These are phyloP conservation scores for Ogataea ramenticola DNA, from an alignment of 805 yeast genomes.

Conservation along the genomic window DNA sequence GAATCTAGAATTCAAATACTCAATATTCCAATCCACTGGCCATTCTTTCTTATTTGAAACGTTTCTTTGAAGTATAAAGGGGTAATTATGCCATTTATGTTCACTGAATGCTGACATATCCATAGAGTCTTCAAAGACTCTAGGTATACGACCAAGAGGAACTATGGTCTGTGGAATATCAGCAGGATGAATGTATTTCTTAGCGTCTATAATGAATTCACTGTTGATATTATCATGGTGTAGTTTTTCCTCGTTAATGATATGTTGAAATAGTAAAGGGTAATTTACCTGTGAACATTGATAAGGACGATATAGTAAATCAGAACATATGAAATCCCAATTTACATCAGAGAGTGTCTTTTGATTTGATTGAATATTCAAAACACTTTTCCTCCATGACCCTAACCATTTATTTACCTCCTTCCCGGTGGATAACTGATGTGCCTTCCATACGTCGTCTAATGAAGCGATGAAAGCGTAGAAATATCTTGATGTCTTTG, in stretches of 20 bases:
- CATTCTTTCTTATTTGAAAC: conserved; percentile 28
- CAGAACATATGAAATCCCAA: conserved; percentile 58
- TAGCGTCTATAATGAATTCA: conserved; percentile 1
- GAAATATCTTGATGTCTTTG: conserved; percentile 56
- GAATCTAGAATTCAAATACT: conserved; percentile 41
- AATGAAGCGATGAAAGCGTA: conserved; percentile 58
- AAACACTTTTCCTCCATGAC: conserved; percentile 66
- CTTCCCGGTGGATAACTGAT: conserved; percentile 21
- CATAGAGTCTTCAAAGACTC: conserved; percentile 40
- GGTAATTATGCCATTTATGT: conserved; percentile 38
- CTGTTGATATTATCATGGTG: conserved; percentile 14
- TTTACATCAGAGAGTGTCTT: not conserved
- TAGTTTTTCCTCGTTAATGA: conserved; percentile 39
- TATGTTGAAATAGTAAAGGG: conserved; percentile 34
- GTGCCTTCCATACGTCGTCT: conserved; percentile 70
- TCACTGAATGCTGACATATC: conserved; percentile 38
- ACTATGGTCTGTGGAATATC: conserved; percentile 7
- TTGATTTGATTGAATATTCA: conserved; percentile 19
- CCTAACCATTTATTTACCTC: conserved; percentile 52
- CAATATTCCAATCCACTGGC: conserved; percentile 57
- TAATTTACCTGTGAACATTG: conserved; percentile 73
- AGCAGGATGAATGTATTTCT: conserved; percentile 5
- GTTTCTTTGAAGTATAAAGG: conserved; percentile 39
- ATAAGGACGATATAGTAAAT: conserved; percentile 72
- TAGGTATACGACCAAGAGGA: conserved; percentile 35